phyloP scores from a whole-genome alignment of 108 stramenopile species.

The Heterococcus sp. region DNA sequence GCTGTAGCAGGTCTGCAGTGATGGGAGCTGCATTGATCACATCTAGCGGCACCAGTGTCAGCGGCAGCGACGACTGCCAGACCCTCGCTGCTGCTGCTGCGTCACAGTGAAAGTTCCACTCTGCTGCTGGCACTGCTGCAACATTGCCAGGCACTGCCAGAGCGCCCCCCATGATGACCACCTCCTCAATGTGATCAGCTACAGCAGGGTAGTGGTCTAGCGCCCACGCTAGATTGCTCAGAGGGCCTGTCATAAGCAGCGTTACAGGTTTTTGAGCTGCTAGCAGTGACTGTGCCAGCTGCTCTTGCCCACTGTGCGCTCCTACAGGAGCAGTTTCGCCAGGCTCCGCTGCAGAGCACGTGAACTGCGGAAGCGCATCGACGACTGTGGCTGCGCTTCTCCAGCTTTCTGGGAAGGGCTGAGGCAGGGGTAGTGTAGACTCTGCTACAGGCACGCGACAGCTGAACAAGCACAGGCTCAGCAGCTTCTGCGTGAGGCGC shows the following conservation, averaged over 20 bases:
- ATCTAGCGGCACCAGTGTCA: conserved; percentile 35
- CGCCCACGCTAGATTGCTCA: conserved; percentile 39
- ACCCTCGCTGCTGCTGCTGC: conserved; percentile 34
- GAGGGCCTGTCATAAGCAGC: conserved; percentile 22
- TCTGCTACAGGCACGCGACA: conserved; percentile 6
- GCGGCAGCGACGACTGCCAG: conserved; percentile 23
- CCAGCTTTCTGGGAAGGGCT: conserved; percentile 23
- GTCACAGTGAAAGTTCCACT: conserved; percentile 43
- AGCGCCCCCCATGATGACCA: conserved; percentile 36
- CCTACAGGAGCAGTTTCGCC: background rate
- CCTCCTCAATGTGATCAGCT: conserved; percentile 8
- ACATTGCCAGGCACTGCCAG: conserved; percentile 35
- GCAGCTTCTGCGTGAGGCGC: background rate
- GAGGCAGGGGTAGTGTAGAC: background rate
- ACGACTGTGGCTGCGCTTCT: background rate
- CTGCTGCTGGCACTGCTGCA: background rate
- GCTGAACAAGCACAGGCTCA: background rate
- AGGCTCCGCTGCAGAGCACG: background rate
- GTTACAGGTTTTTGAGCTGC: conserved; percentile 21
- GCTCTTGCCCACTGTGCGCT: conserved; percentile 8
- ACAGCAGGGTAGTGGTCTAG: conserved; percentile 19
- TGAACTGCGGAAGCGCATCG: no score
- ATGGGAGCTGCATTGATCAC: conserved; percentile 17
- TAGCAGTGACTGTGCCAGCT: conserved; percentile 8
- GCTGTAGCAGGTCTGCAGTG: background rate